Evolutionary conservation across 306 rosid genomes (phyloP).

Genomic region (Alnus rubra): DNA sequence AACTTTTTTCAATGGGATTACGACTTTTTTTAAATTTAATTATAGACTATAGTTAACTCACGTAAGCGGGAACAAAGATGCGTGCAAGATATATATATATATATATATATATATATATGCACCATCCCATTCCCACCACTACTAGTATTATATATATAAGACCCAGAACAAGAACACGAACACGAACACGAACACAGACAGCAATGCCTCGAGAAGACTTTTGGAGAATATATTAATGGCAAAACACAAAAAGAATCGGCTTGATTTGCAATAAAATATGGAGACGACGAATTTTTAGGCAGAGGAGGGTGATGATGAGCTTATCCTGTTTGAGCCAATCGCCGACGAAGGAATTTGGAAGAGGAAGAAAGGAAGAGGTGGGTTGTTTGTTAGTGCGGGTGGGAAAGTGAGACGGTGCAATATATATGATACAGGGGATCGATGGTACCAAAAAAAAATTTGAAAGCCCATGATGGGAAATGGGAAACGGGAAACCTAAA

Average conservation of each 20-base stretch:
- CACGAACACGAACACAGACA: constrained; percentile 5
- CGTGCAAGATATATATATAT: too few relatives aligned
- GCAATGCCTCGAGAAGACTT: constrained; percentile 18
- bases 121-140: constrained; percentile 2
- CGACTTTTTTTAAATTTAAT: constrained; percentile 18
- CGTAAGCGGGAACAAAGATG: constrained; percentile 21
- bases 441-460: constrained; percentile 26
- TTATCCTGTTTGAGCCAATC: constrained; percentile 50
- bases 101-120: too few relatives aligned
- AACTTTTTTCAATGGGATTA: constrained; percentile 39
- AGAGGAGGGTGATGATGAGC: constrained; percentile 32
- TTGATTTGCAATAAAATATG: constrained; percentile 9
- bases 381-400: constrained; percentile 40
- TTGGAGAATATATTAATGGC: constrained; percentile 24
- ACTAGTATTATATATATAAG: constrained; percentile 13
- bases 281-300: not conserved
- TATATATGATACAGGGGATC: constrained; percentile 29
- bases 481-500: not conserved
- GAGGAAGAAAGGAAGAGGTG: constrained; percentile 12
- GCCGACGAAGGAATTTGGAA: constrained; percentile 31
- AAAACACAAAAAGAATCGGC: not conserved
- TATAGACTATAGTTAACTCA: not conserved
- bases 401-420: constrained; percentile 51
- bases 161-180: constrained; percentile 7
- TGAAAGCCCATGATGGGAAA: constrained; percentile 4